phyloP scores from a whole-genome alignment of 495 filamentous ascomycete genomes.

The Penicillium antarcticum region DNA sequence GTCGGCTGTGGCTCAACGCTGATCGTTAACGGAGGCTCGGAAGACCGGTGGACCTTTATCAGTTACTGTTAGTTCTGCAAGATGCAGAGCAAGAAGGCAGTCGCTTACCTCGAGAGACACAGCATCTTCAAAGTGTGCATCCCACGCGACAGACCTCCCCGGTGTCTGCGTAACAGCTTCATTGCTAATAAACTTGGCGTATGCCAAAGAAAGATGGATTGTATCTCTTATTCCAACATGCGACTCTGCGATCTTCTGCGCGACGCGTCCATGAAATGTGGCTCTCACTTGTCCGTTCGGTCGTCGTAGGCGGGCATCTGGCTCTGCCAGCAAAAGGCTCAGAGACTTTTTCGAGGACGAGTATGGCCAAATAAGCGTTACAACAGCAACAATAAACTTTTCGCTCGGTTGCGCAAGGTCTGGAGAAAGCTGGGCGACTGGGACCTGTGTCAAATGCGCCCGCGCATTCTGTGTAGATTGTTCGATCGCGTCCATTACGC shows the following conservation, averaged over 20 bases:
- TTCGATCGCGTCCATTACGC: constrained; percentile 31
- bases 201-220: constrained; percentile 64
- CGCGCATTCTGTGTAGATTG: constrained; percentile 20
- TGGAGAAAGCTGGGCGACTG: constrained; percentile 71
- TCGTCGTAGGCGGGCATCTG: constrained; percentile 79
- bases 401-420: constrained; percentile 26
- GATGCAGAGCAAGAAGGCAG: neutral
- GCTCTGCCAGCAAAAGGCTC: constrained; percentile 77
- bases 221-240: constrained; percentile 75
- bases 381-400: constrained; percentile 58
- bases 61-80: neutral
- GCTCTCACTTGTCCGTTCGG: constrained; percentile 80
- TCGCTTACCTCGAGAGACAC: constrained; percentile 57
- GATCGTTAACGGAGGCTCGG: constrained; percentile 32
- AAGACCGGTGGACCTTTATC: constrained; percentile 33
- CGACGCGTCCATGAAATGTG: constrained; percentile 68
- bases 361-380: constrained; percentile 90
- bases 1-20: constrained; percentile 43
- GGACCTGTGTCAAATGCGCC: constrained; percentile 36
- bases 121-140: constrained; percentile 58
- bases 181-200: constrained; percentile 56
- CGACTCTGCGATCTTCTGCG: constrained; percentile 61
- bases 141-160: constrained; percentile 70
- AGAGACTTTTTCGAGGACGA: constrained; percentile 68
- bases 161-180: constrained; percentile 50